Base-by-base conservation (phyloP, 179 eudicot species). In the Heliamphora pulchella region DNA sequence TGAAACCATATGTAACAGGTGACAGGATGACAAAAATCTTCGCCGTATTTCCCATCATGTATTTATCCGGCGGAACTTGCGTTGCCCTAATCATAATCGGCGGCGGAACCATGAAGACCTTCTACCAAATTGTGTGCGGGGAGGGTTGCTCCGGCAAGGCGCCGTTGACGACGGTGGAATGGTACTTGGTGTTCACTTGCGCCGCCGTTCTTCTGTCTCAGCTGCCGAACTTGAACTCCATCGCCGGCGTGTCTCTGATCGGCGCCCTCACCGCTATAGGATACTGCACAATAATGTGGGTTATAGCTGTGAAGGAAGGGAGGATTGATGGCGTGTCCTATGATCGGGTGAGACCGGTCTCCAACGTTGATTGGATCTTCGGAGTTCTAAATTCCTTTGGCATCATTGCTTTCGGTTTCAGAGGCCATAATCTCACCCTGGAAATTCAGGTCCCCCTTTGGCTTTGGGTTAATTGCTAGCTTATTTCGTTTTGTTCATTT, bases 111-210 rank as follows among this genome's bases (percentile, higher is more conserved):
- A 76, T 78, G 74, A 84, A 82, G 46, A 79, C 47, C 14, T 84
- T 84, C 67, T 81, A 59, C 68, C 71, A 79, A 62, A 61, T 84
- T 0, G 78, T 72, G 3, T 81, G 87, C 54, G 84, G 79, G 3
- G 73, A 81, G 31, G 85, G 82, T 0, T 91, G 97, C 67, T 66
- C 85, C 4, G 79, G n/a, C 31, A 41, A 67, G 71, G 1, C 84
- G 78, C 89, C 88, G 31, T 71, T 92, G 5, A 90, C 96, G 5
- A 81, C 79, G 1, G 91, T 85, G 8, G 97, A 93, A 66, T 92
- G 98, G 98, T 92, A 92, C 84, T 67, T 94, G 74, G 87, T 94
- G n/a, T 92, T 92, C 72, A 90, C 97, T 17, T 87, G 90, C 50
- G 89, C 85, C 0, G 98, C 97, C 10, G 87, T 94, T 18, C 61